Conservation (phyloP, 2,329 filamentous ascomycete species). For the Thelonectria olida region DNA sequence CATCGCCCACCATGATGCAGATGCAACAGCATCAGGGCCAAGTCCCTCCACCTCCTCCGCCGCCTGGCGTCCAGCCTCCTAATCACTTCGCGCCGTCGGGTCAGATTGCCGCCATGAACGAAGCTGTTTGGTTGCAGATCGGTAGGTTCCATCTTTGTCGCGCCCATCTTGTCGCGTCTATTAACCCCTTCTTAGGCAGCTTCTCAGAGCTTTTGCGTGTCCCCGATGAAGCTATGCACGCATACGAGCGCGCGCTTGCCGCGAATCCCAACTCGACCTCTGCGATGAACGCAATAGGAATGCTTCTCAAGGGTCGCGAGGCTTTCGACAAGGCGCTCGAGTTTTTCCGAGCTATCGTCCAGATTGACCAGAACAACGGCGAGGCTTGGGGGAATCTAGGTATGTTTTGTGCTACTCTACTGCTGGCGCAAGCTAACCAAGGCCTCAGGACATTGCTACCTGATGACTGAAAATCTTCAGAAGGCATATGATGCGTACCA, state of each 20-base stretch:
- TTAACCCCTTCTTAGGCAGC: slow-evolving; percentile 67
- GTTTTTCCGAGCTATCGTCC: slow-evolving; percentile 89
- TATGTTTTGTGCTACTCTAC: slow-evolving; percentile 53
- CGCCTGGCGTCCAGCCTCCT: slow-evolving; percentile 60
- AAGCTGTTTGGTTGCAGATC: slow-evolving; percentile 90
- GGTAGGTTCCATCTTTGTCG: slow-evolving; percentile 66
- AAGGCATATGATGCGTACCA: slow-evolving; percentile 98
- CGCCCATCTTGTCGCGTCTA: slow-evolving; percentile 26
- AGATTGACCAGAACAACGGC: slow-evolving; percentile 87
- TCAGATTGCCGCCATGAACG: slow-evolving; percentile 81
- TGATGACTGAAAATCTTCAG: slow-evolving; percentile 99
- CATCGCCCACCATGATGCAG: slow-evolving; percentile 81
- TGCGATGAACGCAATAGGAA: slow-evolving; percentile 93
- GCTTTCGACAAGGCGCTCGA: slow-evolving; percentile 95
- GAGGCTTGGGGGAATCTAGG: slow-evolving; percentile 97
- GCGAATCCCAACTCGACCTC: slow-evolving; percentile 89
- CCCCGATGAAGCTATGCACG: slow-evolving; percentile 85
- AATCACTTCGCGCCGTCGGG: slow-evolving; percentile 73
- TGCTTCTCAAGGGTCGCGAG: slow-evolving; percentile 90
- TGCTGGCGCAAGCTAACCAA: slow-evolving; percentile 27
- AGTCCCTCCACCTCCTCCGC: slow-evolving; percentile 62
- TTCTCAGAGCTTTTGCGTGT: slow-evolving; percentile 89
- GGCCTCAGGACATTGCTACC: slow-evolving; percentile 85
- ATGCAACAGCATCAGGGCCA: slow-evolving; percentile 70
- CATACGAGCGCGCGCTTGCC: slow-evolving; percentile 88